Conservation (phyloP, 2,329 filamentous ascomycete genomes). For the Penicillium sclerotiorum region DNA sequence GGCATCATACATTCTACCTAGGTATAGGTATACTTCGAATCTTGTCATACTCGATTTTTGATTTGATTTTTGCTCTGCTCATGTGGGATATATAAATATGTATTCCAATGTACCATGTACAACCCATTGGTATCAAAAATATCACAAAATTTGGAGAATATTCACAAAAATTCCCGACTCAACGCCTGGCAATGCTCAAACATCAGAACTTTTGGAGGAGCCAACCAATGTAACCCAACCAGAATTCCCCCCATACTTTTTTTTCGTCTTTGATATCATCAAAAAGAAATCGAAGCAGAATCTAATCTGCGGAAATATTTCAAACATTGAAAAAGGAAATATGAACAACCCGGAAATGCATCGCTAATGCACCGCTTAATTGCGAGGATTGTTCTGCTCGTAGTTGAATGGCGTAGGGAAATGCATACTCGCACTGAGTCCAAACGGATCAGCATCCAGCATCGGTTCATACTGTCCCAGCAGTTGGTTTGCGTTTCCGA, state of each 20-base stretch:
- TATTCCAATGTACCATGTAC: conserved; percentile 1
- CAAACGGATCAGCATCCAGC: conserved; percentile 91
- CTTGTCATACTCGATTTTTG: neutral
- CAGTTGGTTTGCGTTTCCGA: conserved; percentile 53
- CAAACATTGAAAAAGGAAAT: neutral
- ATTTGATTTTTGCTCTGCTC: neutral
- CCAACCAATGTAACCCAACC: conserved; percentile 10
- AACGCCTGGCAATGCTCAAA: conserved; percentile 40
- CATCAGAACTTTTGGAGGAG: conserved; percentile 31
- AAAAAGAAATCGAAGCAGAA: too few species aligned
- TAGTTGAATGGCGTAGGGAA: conserved; percentile 77
- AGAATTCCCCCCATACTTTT: conserved; percentile 4
- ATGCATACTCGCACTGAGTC: conserved; percentile 90
- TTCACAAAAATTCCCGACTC: conserved; percentile 11
- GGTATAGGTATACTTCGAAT: neutral
- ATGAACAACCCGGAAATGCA: neutral
- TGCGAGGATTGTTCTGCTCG: conserved; percentile 41
- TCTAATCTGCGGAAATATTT: neutral
- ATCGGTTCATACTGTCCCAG: conserved; percentile 80
- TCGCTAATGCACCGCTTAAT: conserved; percentile 11
- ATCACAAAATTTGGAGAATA: neutral
- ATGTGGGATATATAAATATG: neutral
- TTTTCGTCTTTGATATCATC: conserved; percentile 2
- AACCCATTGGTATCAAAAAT: conserved; percentile 34
- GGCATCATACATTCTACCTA: conserved; percentile 15